phyloP scores from a whole-genome alignment of 148 eudicot genomes.

The Amaranthus hypochondriacus region DNA sequence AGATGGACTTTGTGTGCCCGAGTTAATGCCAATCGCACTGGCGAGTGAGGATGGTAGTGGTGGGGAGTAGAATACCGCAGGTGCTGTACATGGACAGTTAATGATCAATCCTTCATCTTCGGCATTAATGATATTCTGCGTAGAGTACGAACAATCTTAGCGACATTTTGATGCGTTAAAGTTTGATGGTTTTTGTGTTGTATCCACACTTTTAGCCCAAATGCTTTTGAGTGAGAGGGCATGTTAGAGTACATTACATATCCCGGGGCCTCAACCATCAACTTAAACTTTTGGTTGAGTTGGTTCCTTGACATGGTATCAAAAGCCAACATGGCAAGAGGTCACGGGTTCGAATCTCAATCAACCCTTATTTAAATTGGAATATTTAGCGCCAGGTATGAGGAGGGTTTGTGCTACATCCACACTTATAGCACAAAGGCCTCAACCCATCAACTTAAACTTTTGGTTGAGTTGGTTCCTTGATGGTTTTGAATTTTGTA shows the following conservation, averaged over 20 bases:
- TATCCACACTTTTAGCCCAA: not conserved
- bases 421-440: too few species aligned
- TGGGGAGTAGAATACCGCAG: conserved; percentile 50
- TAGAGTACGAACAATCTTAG: not conserved
- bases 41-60: conserved; percentile 52
- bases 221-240: not conserved
- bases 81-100: conserved; percentile 57
- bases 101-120: conserved; percentile 36
- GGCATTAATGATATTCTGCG: conserved; percentile 41
- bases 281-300: too few species aligned
- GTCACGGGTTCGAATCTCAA: too few species aligned
- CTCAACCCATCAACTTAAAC: too few species aligned
- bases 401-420: too few species aligned
- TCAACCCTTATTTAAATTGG: too few species aligned
- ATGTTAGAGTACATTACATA: not conserved
- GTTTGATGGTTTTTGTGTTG: not conserved
- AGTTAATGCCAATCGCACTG: conserved; percentile 38
- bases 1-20: conserved; percentile 33
- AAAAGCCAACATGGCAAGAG: too few species aligned
- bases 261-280: too few species aligned
- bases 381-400: too few species aligned
- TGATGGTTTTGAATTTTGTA: too few species aligned
- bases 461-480: too few species aligned
- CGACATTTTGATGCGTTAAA: not conserved
- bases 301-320: too few species aligned